Conservation (phyloP, 2,329 filamentous ascomycete genomes). For the Ophiocordyceps camponoti-leonardi region DNA sequence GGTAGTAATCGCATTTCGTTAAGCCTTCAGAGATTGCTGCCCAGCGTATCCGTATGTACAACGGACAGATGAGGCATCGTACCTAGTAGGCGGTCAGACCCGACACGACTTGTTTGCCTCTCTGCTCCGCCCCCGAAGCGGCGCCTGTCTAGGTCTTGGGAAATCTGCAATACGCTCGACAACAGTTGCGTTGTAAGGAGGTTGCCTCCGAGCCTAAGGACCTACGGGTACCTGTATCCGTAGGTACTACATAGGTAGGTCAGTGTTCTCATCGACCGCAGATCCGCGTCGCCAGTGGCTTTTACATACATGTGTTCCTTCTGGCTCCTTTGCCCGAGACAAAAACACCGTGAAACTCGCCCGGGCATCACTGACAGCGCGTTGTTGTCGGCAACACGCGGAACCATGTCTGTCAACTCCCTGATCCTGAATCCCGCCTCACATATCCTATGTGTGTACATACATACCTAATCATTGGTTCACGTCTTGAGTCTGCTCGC, state of each 20-base stretch:
- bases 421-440: too few relatives aligned
- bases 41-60: too few relatives aligned
- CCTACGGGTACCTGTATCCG: too few relatives aligned
- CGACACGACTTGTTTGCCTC: not conserved
- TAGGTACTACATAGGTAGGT: too few relatives aligned
- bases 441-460: too few relatives aligned
- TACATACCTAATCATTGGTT: too few relatives aligned
- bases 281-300: too few relatives aligned
- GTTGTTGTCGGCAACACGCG: too few relatives aligned
- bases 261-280: not conserved
- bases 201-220: too few relatives aligned
- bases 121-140: not conserved
- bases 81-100: not conserved
- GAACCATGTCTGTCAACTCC: too few relatives aligned
- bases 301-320: not conserved
- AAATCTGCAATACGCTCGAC: not conserved
- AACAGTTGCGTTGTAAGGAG: not conserved
- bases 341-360: not conserved
- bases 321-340: not conserved
- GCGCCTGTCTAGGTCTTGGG: not conserved
- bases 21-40: not conserved
- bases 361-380: not conserved
- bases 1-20: too few relatives aligned
- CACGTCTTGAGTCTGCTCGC: too few relatives aligned
- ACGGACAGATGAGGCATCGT: not conserved